phyloP scores from a whole-genome alignment of 306 rosid species.

The Sindora glabra region DNA sequence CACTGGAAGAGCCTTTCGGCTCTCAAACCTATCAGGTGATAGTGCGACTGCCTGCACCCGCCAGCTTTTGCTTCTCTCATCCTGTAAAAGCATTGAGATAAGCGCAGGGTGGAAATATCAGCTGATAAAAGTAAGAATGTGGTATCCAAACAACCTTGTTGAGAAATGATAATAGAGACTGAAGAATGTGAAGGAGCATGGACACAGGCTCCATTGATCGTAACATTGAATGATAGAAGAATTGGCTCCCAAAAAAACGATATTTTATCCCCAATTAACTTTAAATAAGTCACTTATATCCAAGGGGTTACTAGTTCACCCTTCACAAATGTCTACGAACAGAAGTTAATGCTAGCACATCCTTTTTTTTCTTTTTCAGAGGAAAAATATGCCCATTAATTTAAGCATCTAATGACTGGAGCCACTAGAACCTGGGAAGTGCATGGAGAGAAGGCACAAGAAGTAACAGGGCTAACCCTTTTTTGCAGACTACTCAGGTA shows the following conservation, averaged over 20 bases:
- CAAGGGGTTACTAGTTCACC: neutral
- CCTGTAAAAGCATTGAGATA: constrained; percentile 33
- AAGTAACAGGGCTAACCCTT: neutral
- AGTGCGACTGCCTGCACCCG: constrained; percentile 77
- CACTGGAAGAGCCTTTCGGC: constrained; percentile 60
- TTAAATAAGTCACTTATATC: too few relatives aligned
- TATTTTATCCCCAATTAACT: neutral
- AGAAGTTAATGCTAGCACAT: neutral
- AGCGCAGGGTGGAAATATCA: neutral
- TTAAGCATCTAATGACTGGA: neutral
- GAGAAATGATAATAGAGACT: neutral
- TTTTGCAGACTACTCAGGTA: neutral
- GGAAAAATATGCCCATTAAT: too few relatives aligned
- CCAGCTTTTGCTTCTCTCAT: constrained; percentile 78
- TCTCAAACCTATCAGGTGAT: constrained; percentile 74
- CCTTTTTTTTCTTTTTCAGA: neutral
- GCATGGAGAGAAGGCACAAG: neutral
- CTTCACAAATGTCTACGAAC: too few relatives aligned
- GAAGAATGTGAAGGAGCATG: neutral
- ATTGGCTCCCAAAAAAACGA: neutral
- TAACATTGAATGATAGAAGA: neutral
- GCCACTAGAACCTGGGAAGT: neutral
- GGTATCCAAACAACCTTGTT: neutral
- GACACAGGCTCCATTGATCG: neutral
- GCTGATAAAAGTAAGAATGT: too few relatives aligned